Evolutionary conservation across 73 alveolate genomes (phyloP).

Genomic region (Chromera velia): DNA sequence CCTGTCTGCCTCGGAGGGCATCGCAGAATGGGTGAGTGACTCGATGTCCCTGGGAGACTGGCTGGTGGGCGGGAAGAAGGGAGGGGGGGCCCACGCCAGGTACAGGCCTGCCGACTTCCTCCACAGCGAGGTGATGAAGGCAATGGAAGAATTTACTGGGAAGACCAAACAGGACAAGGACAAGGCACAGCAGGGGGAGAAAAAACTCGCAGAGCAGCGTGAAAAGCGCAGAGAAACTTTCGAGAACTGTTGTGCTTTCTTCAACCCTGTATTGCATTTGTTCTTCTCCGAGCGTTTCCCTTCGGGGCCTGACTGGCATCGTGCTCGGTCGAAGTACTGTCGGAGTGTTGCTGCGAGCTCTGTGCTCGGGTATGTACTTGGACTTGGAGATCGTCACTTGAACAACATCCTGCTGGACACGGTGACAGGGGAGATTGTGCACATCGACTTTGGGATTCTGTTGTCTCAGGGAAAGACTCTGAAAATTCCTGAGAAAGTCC

Average conservation of each 20-base stretch:
- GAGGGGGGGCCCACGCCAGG: constrained; percentile 1
- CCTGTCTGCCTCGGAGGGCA: constrained; percentile 26
- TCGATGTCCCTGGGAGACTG: constrained; percentile 21
- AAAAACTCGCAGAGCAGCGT: neutral
- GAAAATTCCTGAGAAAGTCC: constrained; percentile 92
- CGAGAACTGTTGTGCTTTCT: constrained; percentile 2
- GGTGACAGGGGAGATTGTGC: constrained; percentile 83
- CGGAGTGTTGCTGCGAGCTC: constrained; percentile 92
- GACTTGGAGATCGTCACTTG: constrained; percentile 99
- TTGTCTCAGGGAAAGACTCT: constrained; percentile 53
- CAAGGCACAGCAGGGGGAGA: neutral
- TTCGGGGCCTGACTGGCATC: constrained; percentile 8
- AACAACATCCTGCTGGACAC: constrained; percentile 93
- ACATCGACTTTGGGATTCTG: constrained; percentile 98
- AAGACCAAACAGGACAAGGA: neutral
- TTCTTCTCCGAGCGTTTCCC: constrained; percentile 24
- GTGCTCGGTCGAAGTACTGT: constrained; percentile 48
- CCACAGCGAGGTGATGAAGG: neutral
- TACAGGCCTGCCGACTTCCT: constrained; percentile 20
- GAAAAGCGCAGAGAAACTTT: neutral
- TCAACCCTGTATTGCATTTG: constrained; percentile 36
- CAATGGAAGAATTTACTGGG: neutral
- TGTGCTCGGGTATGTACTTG: constrained; percentile 95
- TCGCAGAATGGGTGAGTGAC: constrained; percentile 23
- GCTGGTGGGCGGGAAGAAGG: constrained; percentile 7